Percentiles rank a stretch among this genome's conserved stretches.
Conservation (phyloP, 305 asterid genomes). For the Andrographis paniculata region DNA sequence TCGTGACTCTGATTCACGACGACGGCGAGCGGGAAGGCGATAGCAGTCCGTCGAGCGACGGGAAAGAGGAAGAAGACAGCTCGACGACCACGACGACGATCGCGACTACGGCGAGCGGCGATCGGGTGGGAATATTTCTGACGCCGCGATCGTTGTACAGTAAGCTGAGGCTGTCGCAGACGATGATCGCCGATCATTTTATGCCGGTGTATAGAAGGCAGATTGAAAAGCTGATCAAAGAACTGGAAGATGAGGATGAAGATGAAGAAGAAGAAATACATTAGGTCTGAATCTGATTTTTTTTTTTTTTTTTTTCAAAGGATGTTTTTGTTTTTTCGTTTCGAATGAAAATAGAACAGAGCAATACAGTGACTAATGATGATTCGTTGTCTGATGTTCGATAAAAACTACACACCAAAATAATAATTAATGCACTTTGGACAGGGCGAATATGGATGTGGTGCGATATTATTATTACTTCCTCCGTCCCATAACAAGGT, state of each 20-base stretch:
- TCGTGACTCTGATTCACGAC: constrained; percentile 47
- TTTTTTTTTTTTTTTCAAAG: too few species aligned
- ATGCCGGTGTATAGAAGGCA: constrained; percentile 90
- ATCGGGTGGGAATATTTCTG: constrained; percentile 55
- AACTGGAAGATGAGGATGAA: constrained; percentile 37
- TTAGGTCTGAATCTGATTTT: too few species aligned
- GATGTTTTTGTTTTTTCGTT: too few species aligned
- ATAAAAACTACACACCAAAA: too few species aligned
- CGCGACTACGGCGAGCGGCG: constrained; percentile 19
- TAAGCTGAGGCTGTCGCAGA: constrained; percentile 78
- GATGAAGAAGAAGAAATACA: too few species aligned
- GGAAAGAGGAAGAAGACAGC: constrained; percentile 24
- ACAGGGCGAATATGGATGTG: too few species aligned
- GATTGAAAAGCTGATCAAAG: constrained; percentile 64
- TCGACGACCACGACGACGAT: constrained; percentile 23
- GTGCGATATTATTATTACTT: too few species aligned
- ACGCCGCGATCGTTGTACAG: constrained; percentile 72
- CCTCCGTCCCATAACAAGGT: too few species aligned
- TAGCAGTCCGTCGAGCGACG: constrained; percentile 19
- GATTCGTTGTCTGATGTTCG: too few species aligned
- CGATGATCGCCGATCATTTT: constrained; percentile 89
- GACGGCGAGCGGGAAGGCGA: constrained; percentile 30
- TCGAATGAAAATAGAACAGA: too few species aligned
- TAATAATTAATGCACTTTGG: too few species aligned
- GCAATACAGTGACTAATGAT: too few species aligned